phyloP scores from a whole-genome alignment of 768 basidiomycete genomes.

The Rhizopogon vinicolor region DNA sequence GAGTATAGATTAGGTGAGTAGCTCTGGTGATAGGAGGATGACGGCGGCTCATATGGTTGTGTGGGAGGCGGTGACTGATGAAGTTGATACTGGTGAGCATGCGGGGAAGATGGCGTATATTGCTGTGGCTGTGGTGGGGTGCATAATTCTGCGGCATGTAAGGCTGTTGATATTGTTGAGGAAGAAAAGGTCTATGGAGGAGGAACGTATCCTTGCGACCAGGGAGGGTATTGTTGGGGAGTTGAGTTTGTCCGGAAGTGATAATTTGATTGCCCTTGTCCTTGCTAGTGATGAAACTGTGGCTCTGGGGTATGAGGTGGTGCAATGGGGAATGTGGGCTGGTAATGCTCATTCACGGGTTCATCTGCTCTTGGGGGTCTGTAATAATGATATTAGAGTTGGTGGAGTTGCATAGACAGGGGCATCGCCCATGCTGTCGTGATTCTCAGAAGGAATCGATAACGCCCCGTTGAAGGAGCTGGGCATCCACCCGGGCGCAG shows the following conservation, averaged over 20 bases:
- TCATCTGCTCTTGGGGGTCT: slow-evolving; percentile 4
- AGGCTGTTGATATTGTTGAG: slow-evolving; percentile 11
- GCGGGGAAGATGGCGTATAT: slow-evolving; percentile 4
- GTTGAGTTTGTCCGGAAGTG: slow-evolving; percentile 4
- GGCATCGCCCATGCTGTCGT: slow-evolving; percentile 12
- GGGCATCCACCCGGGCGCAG: slow-evolving; percentile 37
- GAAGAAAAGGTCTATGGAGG: not conserved
- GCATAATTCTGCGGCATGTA: slow-evolving; percentile 9
- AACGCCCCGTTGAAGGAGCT: slow-evolving; percentile 12
- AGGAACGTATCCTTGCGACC: slow-evolving; percentile 1
- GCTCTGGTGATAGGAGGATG: slow-evolving; percentile 29
- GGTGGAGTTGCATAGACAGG: slow-evolving; percentile 1
- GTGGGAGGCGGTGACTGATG: not conserved
- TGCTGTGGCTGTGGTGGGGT: slow-evolving; percentile 9
- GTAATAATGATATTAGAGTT: slow-evolving; percentile 6
- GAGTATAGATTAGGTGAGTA: slow-evolving; percentile 10
- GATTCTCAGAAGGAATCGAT: slow-evolving; percentile 3
- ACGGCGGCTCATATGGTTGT: slow-evolving; percentile 8
- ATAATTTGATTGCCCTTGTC: not conserved
- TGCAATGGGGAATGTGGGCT: slow-evolving; percentile 5
- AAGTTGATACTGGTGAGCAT: slow-evolving; percentile 13
- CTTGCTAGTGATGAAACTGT: not conserved
- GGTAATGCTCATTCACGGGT: slow-evolving; percentile 4
- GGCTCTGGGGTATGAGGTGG: not conserved
- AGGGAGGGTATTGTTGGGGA: slow-evolving; percentile 9